These are phyloP conservation scores for Cucumis melo DNA, from an alignment of 306 rosid genomes.

Conservation along the genomic window DNA sequence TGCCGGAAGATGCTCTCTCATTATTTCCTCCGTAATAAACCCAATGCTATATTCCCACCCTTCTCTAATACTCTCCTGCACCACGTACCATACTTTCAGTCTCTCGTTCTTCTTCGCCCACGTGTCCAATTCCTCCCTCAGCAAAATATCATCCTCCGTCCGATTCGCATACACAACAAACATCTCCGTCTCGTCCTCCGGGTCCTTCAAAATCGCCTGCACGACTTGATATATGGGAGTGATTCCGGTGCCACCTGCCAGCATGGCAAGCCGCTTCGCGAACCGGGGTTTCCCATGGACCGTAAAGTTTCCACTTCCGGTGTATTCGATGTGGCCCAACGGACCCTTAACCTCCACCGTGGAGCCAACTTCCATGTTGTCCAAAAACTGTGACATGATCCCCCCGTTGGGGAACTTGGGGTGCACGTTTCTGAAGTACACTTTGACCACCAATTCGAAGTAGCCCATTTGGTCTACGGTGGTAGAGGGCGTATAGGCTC, in stretches of 20 bases:
- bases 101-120: slow-evolving; percentile 47
- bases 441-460: slow-evolving; percentile 58
- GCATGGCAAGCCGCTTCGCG: slow-evolving; percentile 51
- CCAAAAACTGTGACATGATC: slow-evolving; percentile 53
- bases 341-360: slow-evolving; percentile 67
- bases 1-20: slow-evolving; percentile 46
- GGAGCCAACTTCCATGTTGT: slow-evolving; percentile 32
- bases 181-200: slow-evolving; percentile 64
- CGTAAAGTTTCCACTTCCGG: slow-evolving; percentile 40
- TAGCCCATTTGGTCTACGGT: slow-evolving; percentile 41
- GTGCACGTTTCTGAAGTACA: slow-evolving; percentile 54
- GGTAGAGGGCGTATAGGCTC: slow-evolving; percentile 77
- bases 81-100: slow-evolving; percentile 73
- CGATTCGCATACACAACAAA: slow-evolving; percentile 63
- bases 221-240: slow-evolving; percentile 72
- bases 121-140: slow-evolving; percentile 50
- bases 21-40: slow-evolving; percentile 31
- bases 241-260: slow-evolving; percentile 87
- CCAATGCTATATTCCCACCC: slow-evolving; percentile 74
- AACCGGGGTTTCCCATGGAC: slow-evolving; percentile 40
- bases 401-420: slow-evolving; percentile 74
- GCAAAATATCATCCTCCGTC: slow-evolving; percentile 58
- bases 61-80: slow-evolving; percentile 27
- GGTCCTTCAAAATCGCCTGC: slow-evolving; percentile 60
- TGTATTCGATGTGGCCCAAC: slow-evolving; percentile 69